Evolutionary conservation across 179 eudicot genomes (phyloP).

Genomic region (Gypsophila paniculata): DNA sequence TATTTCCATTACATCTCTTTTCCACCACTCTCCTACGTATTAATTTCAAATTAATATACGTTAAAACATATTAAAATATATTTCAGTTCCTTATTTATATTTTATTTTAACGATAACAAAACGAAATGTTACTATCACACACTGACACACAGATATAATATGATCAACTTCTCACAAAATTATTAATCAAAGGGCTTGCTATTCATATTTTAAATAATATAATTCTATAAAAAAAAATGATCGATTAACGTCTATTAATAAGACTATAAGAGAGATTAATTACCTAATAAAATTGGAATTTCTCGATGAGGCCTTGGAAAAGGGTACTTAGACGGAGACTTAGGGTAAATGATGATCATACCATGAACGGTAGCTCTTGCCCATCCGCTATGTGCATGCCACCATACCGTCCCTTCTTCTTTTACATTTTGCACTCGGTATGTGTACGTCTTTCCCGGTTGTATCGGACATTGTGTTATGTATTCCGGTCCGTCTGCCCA

Average conservation of each 20-base stretch:
- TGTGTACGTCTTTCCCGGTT: neutral
- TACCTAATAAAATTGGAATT: conserved; percentile 6
- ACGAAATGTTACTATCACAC: no score
- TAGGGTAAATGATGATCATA: neutral
- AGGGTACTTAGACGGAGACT: neutral
- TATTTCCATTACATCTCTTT: conserved; percentile 6
- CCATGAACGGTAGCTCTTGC: conserved; percentile 15
- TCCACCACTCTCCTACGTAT: conserved; percentile 22
- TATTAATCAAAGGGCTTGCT: no score
- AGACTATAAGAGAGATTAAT: no score
- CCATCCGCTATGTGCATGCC: conserved; percentile 13
- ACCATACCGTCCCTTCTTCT: conserved; percentile 13
- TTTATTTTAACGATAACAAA: no score
- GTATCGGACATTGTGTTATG: conserved; percentile 11
- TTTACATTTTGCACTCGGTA: neutral
- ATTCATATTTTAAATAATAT: no score
- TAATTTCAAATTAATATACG: neutral
- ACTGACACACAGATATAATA: no score
- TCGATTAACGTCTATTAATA: no score
- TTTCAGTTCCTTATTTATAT: no score
- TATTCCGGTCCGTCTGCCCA: conserved; percentile 13
- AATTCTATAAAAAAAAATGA: no score
- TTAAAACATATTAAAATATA: no score
- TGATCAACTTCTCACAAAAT: no score
- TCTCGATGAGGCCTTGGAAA: neutral